Evolutionary conservation across 208 protist species (phyloP).

Genomic region (Acanthamoeba polyphaga): DNA sequence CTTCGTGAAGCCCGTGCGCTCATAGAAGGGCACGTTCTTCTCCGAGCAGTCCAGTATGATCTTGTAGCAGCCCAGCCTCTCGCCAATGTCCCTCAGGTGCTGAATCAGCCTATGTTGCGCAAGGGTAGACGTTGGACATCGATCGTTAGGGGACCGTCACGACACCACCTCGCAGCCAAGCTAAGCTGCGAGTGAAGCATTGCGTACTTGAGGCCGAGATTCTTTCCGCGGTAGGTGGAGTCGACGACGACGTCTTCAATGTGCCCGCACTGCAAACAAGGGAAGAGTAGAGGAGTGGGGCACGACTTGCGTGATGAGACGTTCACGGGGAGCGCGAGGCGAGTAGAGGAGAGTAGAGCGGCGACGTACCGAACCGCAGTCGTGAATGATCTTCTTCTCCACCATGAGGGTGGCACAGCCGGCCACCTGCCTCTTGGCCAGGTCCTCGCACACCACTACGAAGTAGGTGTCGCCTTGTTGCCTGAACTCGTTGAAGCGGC

Average conservation of each 20-base stretch:
- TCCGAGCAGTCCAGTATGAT: conserved; percentile 92
- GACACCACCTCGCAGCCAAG: too few relatives aligned
- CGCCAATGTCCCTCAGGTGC: conserved; percentile 76
- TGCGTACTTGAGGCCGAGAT: conserved; percentile 85
- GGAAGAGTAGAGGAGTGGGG: neutral
- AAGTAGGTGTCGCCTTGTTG: conserved; percentile 74
- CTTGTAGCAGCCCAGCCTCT: conserved; percentile 85
- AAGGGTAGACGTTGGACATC: neutral
- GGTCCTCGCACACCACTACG: conserved; percentile 86
- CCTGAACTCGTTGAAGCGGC: conserved; percentile 75
- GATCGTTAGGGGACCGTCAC: too few relatives aligned
- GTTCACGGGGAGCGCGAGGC: neutral
- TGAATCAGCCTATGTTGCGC: conserved; percentile 76
- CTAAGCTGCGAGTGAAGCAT: neutral
- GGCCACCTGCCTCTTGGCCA: conserved; percentile 79
- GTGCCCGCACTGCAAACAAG: conserved; percentile 85
- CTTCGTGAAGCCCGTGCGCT: conserved; percentile 87
- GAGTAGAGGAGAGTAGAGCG: neutral
- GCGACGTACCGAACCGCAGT: conserved; percentile 50
- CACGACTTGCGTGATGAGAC: neutral
- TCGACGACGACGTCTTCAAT: conserved; percentile 94
- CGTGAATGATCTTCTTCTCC: conserved; percentile 90
- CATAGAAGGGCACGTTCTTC: conserved; percentile 90
- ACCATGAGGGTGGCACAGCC: conserved; percentile 87
- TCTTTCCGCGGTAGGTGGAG: conserved; percentile 84